Conservation (phyloP, 1,284 basidiomycete species). For the Amylostereum chailletii region DNA sequence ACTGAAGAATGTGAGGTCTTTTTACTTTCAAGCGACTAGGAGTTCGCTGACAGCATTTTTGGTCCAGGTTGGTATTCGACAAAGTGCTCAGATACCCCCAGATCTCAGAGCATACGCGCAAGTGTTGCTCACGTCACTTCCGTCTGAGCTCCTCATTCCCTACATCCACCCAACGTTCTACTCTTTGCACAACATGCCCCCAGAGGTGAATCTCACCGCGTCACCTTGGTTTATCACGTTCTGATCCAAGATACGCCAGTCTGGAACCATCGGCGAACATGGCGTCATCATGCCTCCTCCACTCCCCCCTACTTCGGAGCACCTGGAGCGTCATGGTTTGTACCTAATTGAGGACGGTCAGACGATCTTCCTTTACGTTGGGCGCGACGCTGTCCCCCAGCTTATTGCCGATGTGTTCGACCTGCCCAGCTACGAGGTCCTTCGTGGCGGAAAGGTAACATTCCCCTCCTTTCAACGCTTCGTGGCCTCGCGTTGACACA, state of each 20-base stretch:
- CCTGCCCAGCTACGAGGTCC: slow-evolving; percentile 78
- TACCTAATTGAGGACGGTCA: slow-evolving; percentile 98
- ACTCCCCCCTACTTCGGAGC: slow-evolving; percentile 89
- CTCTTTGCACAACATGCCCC: slow-evolving; percentile 93
- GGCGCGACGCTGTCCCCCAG: slow-evolving; percentile 92
- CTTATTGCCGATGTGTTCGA: slow-evolving; percentile 93
- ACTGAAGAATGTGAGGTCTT: slow-evolving; percentile 76
- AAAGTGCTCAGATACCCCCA: slow-evolving; percentile 93
- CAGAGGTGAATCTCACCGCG: slow-evolving; percentile 51
- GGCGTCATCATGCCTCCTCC: slow-evolving; percentile 80
- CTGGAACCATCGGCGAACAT: slow-evolving; percentile 73
- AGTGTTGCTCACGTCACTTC: slow-evolving; percentile 84
- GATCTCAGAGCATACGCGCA: slow-evolving; percentile 96
- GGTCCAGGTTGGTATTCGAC: slow-evolving; percentile 78
- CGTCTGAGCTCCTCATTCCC: slow-evolving; percentile 85
- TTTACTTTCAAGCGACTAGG: not conserved
- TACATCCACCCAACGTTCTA: slow-evolving; percentile 96
- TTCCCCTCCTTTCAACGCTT: slow-evolving; percentile 3
- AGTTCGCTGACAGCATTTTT: slow-evolving; percentile 6
- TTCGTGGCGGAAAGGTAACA: slow-evolving; percentile 86
- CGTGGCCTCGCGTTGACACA: not conserved
- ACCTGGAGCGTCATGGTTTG: slow-evolving; percentile 90
- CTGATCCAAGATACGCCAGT: slow-evolving; percentile 28
- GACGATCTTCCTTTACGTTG: slow-evolving; percentile 97
- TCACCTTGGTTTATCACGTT: not conserved